A percentile compares a stretch with the other conserved stretches of the same genome.
Evolutionary conservation across 345 rosid species (phyloP).

Genomic region (Acer yangbiense): DNA sequence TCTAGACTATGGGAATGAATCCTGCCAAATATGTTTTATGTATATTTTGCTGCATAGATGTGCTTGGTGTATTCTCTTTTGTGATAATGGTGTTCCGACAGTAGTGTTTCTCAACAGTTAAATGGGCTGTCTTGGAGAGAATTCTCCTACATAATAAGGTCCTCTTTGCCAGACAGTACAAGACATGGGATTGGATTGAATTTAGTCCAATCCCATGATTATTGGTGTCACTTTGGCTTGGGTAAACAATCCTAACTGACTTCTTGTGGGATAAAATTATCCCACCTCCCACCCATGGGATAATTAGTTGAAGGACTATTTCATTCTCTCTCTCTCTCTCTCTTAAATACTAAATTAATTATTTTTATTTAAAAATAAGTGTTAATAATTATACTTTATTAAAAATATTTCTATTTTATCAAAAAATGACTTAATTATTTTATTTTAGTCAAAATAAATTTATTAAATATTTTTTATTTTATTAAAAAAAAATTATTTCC

Average conservation of each 20-base stretch:
- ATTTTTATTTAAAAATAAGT: background rate
- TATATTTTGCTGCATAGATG: background rate
- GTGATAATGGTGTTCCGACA: background rate
- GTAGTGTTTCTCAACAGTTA: slow-evolving; percentile 2
- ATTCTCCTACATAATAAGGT: background rate
- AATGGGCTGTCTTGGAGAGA: background rate
- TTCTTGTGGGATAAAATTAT: background rate
- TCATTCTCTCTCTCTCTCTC: background rate
- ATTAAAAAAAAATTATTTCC: too few relatives aligned
- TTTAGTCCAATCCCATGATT: background rate
- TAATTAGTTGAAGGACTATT: background rate
- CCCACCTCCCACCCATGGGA: background rate
- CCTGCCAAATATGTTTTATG: background rate
- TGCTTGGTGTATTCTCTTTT: background rate
- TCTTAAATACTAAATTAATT: background rate
- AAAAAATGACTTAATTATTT: too few relatives aligned
- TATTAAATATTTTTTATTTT: too few relatives aligned
- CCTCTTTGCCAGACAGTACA: background rate
- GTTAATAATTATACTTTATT: background rate
- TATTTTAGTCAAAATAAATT: background rate
- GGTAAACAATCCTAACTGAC: background rate
- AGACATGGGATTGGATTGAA: background rate
- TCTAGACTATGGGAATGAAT: slow-evolving; percentile 1
- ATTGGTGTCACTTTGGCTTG: background rate
- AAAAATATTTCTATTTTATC: too few relatives aligned